Base-by-base conservation (phyloP, 176 grass and related monocot genomes). In the Oryza officinalis region DNA sequence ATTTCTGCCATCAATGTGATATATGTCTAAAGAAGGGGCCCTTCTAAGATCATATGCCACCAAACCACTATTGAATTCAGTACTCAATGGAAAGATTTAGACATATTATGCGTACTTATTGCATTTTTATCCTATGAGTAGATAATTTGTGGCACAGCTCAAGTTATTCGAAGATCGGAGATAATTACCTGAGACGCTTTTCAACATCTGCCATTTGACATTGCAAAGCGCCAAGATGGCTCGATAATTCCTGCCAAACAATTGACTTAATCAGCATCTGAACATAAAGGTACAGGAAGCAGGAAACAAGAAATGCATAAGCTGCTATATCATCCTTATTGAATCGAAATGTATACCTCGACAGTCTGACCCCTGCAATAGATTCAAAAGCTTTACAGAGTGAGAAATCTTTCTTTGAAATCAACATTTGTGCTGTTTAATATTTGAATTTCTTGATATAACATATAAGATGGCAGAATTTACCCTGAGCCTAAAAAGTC, bases 401-500 rank as follows among this genome's bases (percentile, higher is more conserved):
- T 86, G 72, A 90, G 40, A 54, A 54, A 41, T 81, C 18, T 66
- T 59, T 66, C 6, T 33, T n/a, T 60, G 6, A 17, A 72, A 66
- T 35, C 10, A 6, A 11, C 18, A 78, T 67, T 40, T 82, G 20
- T 71, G 10, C 25, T 22, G 27, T 65, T 30, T 44, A 23, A 61
- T 20, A 50, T 10, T 10, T 35, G 49, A 20, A 23, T 59, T 22
- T 67, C 0, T 20, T 32, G 32, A 80, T 35, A 35, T 35, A 35
- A 35, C 33, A 6, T 76, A 52, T 54, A 40, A 67, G 71, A 54
- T n/a, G 78, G 31, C 9, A 80, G 40, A 54, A 69, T 80, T 82
- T 92, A 94, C 93, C 93, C 80, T 22, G 86, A 92, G 69, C 90
- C 93, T 84, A 94, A 80, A 75, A 94, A 94, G 32, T 94, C 93